A percentile compares a stretch with the other conserved stretches of the same genome.
phyloP scores from a whole-genome alignment of 169 alveolate species.

The Plasmodium cynomolgi region DNA sequence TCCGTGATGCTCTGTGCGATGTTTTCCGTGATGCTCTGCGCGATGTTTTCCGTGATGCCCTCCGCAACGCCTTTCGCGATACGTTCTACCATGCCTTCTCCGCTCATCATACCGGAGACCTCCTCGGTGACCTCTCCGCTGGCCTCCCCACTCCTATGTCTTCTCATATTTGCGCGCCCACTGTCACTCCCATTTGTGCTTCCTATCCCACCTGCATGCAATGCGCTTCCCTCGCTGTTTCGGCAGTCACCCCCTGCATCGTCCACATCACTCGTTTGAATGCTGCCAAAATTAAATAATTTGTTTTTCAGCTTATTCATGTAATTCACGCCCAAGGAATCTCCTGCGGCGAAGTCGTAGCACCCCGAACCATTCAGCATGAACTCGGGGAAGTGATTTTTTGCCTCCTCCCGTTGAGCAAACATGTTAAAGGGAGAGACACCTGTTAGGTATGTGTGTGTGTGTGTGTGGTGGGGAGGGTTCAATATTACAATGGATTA shows the following conservation, averaged over 20 bases:
- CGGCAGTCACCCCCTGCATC: neutral
- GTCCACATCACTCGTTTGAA: neutral
- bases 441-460: too few relatives aligned
- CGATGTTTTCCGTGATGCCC: too few relatives aligned
- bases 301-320: neutral
- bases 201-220: neutral
- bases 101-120: neutral
- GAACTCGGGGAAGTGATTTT: neutral
- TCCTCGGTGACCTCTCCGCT: neutral
- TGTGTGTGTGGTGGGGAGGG: neutral
- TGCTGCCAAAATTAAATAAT: neutral
- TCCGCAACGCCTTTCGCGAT: neutral
- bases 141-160: neutral
- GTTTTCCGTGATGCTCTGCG: too few relatives aligned
- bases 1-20: neutral
- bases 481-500: neutral
- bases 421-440: neutral
- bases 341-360: neutral
- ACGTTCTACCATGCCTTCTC: neutral
- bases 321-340: neutral
- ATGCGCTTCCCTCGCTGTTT: neutral
- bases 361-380: neutral
- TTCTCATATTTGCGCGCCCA: neutral
- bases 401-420: slow-evolving; percentile 8
- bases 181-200: neutral